phyloP scores from a whole-genome alignment of 2,329 filamentous ascomycete species.

The Blumeria graminis region DNA sequence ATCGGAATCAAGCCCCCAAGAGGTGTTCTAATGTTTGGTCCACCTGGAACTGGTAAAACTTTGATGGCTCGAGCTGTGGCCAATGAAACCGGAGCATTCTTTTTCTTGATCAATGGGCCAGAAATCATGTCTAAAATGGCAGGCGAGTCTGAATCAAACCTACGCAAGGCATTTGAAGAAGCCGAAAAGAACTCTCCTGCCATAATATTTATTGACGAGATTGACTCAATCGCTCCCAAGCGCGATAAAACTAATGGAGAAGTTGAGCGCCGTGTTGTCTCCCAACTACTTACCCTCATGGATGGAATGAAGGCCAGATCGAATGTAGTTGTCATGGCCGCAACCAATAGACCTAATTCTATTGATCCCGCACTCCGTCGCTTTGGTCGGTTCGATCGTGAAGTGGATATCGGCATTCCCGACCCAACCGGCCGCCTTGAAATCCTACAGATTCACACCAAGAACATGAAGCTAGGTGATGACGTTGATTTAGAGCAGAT shows the following conservation, averaged over 20 bases:
- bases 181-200: slow-evolving; percentile 98
- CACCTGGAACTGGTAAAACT: slow-evolving; percentile 97
- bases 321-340: slow-evolving; percentile 97
- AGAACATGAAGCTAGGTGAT: slow-evolving; percentile 99
- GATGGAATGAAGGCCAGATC: slow-evolving; percentile 99
- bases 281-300: slow-evolving; percentile 91
- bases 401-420: slow-evolving; percentile 94
- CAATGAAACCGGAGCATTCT: slow-evolving; percentile 97
- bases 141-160: slow-evolving; percentile 93
- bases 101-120: slow-evolving; percentile 97
- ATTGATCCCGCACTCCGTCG: slow-evolving; percentile 94
- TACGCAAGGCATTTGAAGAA: slow-evolving; percentile 98
- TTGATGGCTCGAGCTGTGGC: slow-evolving; percentile 96
- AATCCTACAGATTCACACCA: slow-evolving; percentile 98
- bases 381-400: slow-evolving; percentile 96
- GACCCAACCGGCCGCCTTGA: slow-evolving; percentile 96
- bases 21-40: slow-evolving; percentile 89
- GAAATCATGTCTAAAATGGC: slow-evolving; percentile 99
- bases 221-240: slow-evolving; percentile 97
- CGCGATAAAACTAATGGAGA: slow-evolving; percentile 99
- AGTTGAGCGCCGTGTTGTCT: slow-evolving; percentile 94
- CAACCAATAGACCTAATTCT: slow-evolving; percentile 95
- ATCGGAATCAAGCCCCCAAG: slow-evolving; percentile 99
- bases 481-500: slow-evolving; percentile 95
- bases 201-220: slow-evolving; percentile 99